Conservation (phyloP, 1,284 basidiomycete genomes). For the Moniliophthora roreri region DNA sequence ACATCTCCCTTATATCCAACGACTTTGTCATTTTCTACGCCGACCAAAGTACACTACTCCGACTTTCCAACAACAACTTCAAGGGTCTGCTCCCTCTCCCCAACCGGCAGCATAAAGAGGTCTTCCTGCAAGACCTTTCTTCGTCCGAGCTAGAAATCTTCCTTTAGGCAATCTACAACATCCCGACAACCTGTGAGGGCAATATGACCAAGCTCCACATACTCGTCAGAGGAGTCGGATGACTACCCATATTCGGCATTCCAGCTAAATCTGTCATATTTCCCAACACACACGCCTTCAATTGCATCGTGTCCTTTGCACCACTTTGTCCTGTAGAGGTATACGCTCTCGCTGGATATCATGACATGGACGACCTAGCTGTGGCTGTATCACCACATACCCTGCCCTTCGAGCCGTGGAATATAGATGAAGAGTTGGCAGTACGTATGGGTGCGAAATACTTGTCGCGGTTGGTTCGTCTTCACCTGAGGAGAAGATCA, state of each 20-base stretch:
- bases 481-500: not conserved
- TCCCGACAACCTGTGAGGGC: not conserved
- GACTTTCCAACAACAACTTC: conserved; percentile 4
- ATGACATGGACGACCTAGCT: conserved; percentile 38
- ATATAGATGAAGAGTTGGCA: conserved; percentile 39
- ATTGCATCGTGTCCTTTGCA: conserved; percentile 37
- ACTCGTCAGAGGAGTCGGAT: conserved; percentile 28
- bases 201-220: conserved; percentile 20
- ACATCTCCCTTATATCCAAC: not conserved
- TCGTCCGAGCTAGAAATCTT: conserved; percentile 1
- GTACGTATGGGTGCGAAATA: conserved; percentile 35
- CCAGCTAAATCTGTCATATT: conserved; percentile 11
- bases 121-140: not conserved
- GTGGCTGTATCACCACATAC: conserved; percentile 39
- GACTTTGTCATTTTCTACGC: conserved; percentile 8
- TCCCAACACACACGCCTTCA: conserved; percentile 23
- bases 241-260: conserved; percentile 35
- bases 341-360: conserved; percentile 41
- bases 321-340: conserved; percentile 38
- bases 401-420: conserved; percentile 35
- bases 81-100: not conserved
- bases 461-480: not conserved
- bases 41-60: not conserved
- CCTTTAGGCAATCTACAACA: conserved; percentile 2
- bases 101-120: not conserved